A percentile compares a stretch with the other conserved stretches of the same genome.
phyloP scores from a whole-genome alignment of 177 flowering plant species.

The Vitis hybrid region DNA sequence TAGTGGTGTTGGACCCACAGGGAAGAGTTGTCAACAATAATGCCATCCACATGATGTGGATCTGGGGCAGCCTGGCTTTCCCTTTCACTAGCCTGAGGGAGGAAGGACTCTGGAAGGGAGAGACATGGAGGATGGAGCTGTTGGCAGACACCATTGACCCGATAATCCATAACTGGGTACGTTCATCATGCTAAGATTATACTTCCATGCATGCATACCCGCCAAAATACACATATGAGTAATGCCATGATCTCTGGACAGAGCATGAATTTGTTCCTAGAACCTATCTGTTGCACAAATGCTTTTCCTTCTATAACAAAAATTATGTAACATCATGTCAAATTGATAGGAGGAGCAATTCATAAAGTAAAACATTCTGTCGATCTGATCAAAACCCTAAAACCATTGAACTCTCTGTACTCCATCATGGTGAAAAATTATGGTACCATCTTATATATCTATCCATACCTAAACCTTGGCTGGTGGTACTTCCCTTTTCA shows the following conservation, averaged over 20 bases:
- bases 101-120: slow-evolving; percentile 54
- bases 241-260: too few species aligned
- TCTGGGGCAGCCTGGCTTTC: slow-evolving; percentile 63
- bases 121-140: slow-evolving; percentile 52
- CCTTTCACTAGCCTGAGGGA: slow-evolving; percentile 62
- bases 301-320: too few species aligned
- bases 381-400: too few species aligned
- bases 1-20: slow-evolving; percentile 61
- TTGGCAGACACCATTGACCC: slow-evolving; percentile 48
- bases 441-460: too few species aligned
- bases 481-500: slow-evolving; percentile 14
- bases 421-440: too few species aligned
- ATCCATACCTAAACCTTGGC: background rate
- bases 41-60: slow-evolving; percentile 77
- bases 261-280: too few species aligned
- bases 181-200: background rate
- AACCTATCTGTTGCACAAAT: too few species aligned
- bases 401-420: too few species aligned
- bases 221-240: background rate
- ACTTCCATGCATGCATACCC: background rate
- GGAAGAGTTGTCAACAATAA: slow-evolving; percentile 47
- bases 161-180: slow-evolving; percentile 42
- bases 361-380: too few species aligned
- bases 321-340: too few species aligned
- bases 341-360: too few species aligned